These are phyloP conservation scores for Picocystis sp. DNA, from an alignment of 163 green algal species.

Conservation along the genomic window DNA sequence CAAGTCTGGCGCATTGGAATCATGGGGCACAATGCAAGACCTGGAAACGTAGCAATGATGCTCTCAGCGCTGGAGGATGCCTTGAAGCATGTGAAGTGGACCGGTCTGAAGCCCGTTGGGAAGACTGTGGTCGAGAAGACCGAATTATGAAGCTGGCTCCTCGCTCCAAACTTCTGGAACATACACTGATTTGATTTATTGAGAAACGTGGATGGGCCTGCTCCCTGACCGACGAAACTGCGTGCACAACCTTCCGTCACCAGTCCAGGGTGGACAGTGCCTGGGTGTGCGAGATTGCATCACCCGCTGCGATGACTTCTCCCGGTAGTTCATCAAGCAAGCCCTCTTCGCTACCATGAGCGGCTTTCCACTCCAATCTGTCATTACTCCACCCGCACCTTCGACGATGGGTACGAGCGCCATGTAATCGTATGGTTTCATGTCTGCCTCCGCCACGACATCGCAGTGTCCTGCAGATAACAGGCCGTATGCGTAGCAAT, in stretches of 20 bases:
- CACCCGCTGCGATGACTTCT: slow-evolving; percentile 34
- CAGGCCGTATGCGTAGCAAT: slow-evolving; percentile 98
- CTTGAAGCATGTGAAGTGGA: too few relatives aligned
- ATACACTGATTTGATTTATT: too few relatives aligned
- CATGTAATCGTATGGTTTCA: slow-evolving; percentile 95
- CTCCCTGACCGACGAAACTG: too few relatives aligned
- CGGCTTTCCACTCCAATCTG: slow-evolving; percentile 63
- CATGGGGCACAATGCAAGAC: slow-evolving; percentile 32
- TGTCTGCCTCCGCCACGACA: slow-evolving; percentile 81
- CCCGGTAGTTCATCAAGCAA: slow-evolving; percentile 9
- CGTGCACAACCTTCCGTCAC: not conserved
- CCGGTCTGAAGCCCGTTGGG: too few relatives aligned
- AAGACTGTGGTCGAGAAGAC: too few relatives aligned
- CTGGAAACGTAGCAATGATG: too few relatives aligned
- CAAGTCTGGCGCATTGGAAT: slow-evolving; percentile 64
- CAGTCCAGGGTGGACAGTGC: slow-evolving; percentile 43
- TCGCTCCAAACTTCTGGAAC: too few relatives aligned
- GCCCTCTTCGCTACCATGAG: slow-evolving; percentile 10
- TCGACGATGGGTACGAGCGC: slow-evolving; percentile 86
- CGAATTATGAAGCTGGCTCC: too few relatives aligned
- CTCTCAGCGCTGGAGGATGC: too few relatives aligned
- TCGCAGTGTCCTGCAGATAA: slow-evolving; percentile 69
- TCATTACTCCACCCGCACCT: slow-evolving; percentile 79
- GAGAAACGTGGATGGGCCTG: too few relatives aligned
- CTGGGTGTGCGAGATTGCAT: slow-evolving; percentile 30